Base-by-base conservation (phyloP, 2,329 filamentous ascomycete species). In the Paraconiothyrium sp. region DNA sequence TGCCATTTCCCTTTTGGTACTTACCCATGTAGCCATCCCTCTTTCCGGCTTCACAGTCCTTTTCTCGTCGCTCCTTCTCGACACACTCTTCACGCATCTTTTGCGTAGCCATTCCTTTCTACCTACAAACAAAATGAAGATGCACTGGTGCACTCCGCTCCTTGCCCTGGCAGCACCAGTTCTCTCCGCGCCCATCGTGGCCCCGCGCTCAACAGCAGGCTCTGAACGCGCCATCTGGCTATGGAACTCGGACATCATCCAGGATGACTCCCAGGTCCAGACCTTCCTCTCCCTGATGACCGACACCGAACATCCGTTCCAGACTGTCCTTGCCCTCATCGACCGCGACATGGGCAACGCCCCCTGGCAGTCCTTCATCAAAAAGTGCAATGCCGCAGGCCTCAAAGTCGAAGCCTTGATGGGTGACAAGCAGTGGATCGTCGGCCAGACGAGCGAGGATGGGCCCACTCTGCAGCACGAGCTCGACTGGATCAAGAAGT, bases 51-150 rank as follows among this genome's bases (percentile, higher is more conserved):
- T 58, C 35, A 49, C 56, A 27, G 35, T 41, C 24, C 20, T 32
- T 59, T 59, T 41, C 22, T 41, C 24, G 32, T 55, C 49, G 41
- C 39, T 58, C 54, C 4, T 44, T 48, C 30, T 30, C 24, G 14
- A 20, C 39, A 44, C 6, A 22, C 34, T n/a, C n/a, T 58, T 55
- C 51, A 57, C 51, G 54, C 54, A 58, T 14, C 20, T 24, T 50
- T 55, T 62, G 60, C 60, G 55, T 56, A 62, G 60, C 55, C 60
- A 58, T 47, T 62, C 60, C 55, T 62, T 62, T 46, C 30, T n/a
- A 43, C 30, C 34, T 46, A 22, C 30, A 46, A 55, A 14, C 52
- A 55, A 34, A 11, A 46, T 51, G 20, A 54, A 50, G 35, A 62
- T 62, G 60, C 60, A 62, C 49, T 62, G 56, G 51, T 57, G 51